Evolutionary conservation across 495 filamentous ascomycete genomes (phyloP), one percentile per base, ranked within the genome.

Genomic region (Jackrogersella minutella): DNA sequence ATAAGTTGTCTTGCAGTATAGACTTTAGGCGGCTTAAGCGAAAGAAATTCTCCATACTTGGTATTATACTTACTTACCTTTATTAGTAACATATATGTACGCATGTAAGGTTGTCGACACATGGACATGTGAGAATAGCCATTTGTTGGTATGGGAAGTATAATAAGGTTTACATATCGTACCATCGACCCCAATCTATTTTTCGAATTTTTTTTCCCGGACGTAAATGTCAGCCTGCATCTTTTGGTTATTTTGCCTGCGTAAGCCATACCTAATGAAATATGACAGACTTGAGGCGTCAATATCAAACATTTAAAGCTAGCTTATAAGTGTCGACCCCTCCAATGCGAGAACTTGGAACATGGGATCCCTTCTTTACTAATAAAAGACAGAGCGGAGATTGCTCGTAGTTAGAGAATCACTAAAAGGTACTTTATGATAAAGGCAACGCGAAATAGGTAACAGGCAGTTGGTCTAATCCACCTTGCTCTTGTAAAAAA

Each of bases 121-220:
- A 31, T 58, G 50, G 58, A 52, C 17, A 49, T 57, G 39, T 53
- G 50, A 62, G 58, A 28, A 52, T 62, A 37, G 57, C 57, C 51
- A 53, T 53, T 53, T 53, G 21, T 68, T 62, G 11, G 44, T 46
- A 30, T 24, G 17, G 22, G 19, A 14, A 33, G n/a, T 9, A 52
- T n/a, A 44, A 59, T 58, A 59, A 17, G 49, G 46, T 54, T 59
- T 66, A n/a, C 46, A 40, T 33, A 66, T 66, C 62, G 57, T 61
- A 59, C 57, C 57, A 61, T 67, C 11, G 28, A 56, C 50, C 43
- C 52, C 58, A 37, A 52, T 52, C 5, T 17, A 14, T 49, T 51
- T 10, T 50, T 17, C 22, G 30, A n/a, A n/a, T n/a, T n/a, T n/a
- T n/a, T 51, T 28, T 34, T 21, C 22, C 14, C 31, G 10, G 21